These are phyloP conservation scores for fission yeast (Schizosaccharomyces pombe) DNA, from an alignment of 805 yeast species.

Conservation along the genomic window ASM294v3 CU329670.1:300001-300500, in stretches of 20 bases:
- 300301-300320: constrained; percentile 89
- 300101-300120: constrained; percentile 77
- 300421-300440: constrained; percentile 64
- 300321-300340: constrained; percentile 52
- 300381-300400: constrained; percentile 73
- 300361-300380: constrained; percentile 94
- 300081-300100: constrained; percentile 92
- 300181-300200: constrained; percentile 94
- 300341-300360: constrained; percentile 79
- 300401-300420: constrained; percentile 52
- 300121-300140: constrained; percentile 97
- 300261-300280: constrained; percentile 88
- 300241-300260: constrained; percentile 86
- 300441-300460: constrained; percentile 78
- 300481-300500: constrained; percentile 91
- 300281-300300: constrained; percentile 58
- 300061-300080: constrained; percentile 93
- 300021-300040: constrained; percentile 82
- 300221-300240: constrained; percentile 80
- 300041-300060: constrained; percentile 71
- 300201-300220: constrained; percentile 89
- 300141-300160: constrained; percentile 78
- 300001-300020: constrained; percentile 91
- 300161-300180: constrained; percentile 65
- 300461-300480: constrained; percentile 87